A percentile compares a stretch with the other conserved stretches of the same genome.
Conservation (phyloP, 495 filamentous ascomycete species). For the Neurospora tetrasperma region DNA sequence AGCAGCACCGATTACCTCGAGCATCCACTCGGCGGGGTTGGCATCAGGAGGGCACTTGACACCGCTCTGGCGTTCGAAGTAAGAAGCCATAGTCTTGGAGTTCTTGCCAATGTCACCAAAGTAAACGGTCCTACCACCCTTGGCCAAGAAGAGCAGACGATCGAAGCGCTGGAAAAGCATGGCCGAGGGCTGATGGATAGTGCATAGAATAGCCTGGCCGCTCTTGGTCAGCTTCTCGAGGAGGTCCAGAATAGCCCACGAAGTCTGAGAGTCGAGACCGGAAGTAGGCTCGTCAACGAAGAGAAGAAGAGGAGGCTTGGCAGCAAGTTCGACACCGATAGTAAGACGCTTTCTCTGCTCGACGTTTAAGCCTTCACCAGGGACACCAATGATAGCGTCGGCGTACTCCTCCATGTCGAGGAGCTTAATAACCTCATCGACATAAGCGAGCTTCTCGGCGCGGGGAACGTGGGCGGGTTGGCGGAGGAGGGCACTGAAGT, state of each 20-base stretch:
- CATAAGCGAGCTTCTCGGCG: constrained; percentile 73
- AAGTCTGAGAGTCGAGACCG: constrained; percentile 75
- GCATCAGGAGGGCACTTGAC: constrained; percentile 60
- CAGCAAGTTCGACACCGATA: constrained; percentile 85
- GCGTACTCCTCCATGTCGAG: constrained; percentile 82
- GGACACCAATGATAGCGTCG: constrained; percentile 78
- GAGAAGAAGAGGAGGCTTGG: constrained; percentile 78
- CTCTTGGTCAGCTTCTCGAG: constrained; percentile 72
- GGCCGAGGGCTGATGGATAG: constrained; percentile 87
- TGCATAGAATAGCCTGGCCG: constrained; percentile 82
- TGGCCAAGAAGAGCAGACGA: constrained; percentile 69
- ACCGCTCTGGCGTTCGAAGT: constrained; percentile 76
- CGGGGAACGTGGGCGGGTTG: constrained; percentile 62
- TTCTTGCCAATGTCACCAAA: constrained; percentile 83
- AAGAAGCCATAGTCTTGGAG: constrained; percentile 58
- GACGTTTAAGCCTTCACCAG: constrained; percentile 84
- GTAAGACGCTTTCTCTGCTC: constrained; percentile 85
- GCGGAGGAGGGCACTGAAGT: constrained; percentile 74
- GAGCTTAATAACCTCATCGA: constrained; percentile 83
- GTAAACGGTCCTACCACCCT: constrained; percentile 78
- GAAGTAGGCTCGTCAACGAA: constrained; percentile 90
- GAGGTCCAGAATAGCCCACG: constrained; percentile 72
- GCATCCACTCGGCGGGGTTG: constrained; percentile 96
- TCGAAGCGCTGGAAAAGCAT: constrained; percentile 91
- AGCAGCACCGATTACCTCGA: constrained; percentile 85